These are phyloP conservation scores for Rhododendron williamsianum DNA, from an alignment of 148 eudicot species.

Conservation along the genomic window DNA sequence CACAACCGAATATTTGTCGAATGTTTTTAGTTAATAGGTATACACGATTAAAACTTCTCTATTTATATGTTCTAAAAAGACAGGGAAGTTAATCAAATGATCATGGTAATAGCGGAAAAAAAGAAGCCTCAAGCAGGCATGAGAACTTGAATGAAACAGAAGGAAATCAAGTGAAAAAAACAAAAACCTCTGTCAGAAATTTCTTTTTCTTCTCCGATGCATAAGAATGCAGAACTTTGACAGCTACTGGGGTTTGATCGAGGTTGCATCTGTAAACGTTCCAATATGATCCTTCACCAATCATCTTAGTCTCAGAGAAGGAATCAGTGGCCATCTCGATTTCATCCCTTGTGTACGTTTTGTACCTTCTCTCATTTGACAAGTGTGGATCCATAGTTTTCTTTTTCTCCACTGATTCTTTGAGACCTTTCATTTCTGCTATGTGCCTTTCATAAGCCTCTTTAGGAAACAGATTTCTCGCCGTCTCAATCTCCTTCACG, in stretches of 20 bases:
- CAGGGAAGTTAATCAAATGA: constrained; percentile 3
- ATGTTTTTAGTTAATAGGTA: not conserved
- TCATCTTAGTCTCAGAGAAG: constrained; percentile 47
- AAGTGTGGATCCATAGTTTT: constrained; percentile 49
- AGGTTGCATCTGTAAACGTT: constrained; percentile 69
- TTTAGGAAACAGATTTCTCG: constrained; percentile 46
- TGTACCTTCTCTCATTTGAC: constrained; percentile 46
- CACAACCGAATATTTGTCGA: not conserved
- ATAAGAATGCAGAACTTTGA: constrained; percentile 63
- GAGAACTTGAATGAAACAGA: not conserved
- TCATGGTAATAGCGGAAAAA: not conserved
- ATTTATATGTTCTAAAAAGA: not conserved
- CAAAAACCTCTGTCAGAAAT: constrained; percentile 64
- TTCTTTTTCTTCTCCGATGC: constrained; percentile 62
- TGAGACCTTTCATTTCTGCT: constrained; percentile 53
- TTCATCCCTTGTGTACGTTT: constrained; percentile 50
- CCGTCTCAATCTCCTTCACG: constrained; percentile 50
- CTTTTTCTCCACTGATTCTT: constrained; percentile 52
- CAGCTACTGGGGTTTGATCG: constrained; percentile 72
- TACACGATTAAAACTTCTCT: not conserved
- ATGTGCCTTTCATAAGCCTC: constrained; percentile 60
- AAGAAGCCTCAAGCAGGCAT: not conserved
- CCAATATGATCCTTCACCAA: constrained; percentile 81
- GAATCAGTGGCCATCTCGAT: constrained; percentile 54
- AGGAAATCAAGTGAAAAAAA: not conserved